These are phyloP conservation scores for Kodamaea ohmeri DNA, from an alignment of 1,139 yeast genomes.

Conservation along the genomic window DNA sequence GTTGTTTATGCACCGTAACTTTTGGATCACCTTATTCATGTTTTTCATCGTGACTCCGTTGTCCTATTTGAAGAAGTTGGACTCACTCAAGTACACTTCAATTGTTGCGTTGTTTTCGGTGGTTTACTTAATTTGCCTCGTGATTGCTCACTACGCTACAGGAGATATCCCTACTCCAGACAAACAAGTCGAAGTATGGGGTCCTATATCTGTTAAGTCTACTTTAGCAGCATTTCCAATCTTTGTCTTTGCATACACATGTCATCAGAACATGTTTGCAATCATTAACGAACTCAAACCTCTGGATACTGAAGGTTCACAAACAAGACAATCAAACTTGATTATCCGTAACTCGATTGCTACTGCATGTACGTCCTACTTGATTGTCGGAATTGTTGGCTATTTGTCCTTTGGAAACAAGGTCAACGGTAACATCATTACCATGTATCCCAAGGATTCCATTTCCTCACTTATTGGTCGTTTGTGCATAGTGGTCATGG, in stretches of 20 bases:
- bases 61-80: conserved; percentile 69
- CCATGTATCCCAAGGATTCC: conserved; percentile 61
- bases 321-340: conserved; percentile 50
- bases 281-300: conserved; percentile 69
- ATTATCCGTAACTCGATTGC: conserved; percentile 59
- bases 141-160: conserved; percentile 58
- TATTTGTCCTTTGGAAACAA: conserved; percentile 81
- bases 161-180: conserved; percentile 29
- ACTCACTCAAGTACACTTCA: conserved; percentile 83
- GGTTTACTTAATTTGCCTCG: conserved; percentile 72
- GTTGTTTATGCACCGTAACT: conserved; percentile 45
- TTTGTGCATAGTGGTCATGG: conserved; percentile 66
- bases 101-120: conserved; percentile 81
- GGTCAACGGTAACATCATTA: conserved; percentile 67
- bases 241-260: conserved; percentile 90
- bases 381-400: conserved; percentile 77
- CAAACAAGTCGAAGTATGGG: conserved; percentile 28
- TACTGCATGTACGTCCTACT: conserved; percentile 57
- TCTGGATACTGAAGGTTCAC: conserved; percentile 37
- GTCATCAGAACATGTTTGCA: conserved; percentile 92
- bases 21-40: conserved; percentile 70
- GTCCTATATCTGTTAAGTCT: conserved; percentile 37
- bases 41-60: conserved; percentile 65
- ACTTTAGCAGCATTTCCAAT: conserved; percentile 69
- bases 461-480: conserved; percentile 64